phyloP scores from a whole-genome alignment of 257 asterid genomes.

The Penstemon davidsonii region DNA sequence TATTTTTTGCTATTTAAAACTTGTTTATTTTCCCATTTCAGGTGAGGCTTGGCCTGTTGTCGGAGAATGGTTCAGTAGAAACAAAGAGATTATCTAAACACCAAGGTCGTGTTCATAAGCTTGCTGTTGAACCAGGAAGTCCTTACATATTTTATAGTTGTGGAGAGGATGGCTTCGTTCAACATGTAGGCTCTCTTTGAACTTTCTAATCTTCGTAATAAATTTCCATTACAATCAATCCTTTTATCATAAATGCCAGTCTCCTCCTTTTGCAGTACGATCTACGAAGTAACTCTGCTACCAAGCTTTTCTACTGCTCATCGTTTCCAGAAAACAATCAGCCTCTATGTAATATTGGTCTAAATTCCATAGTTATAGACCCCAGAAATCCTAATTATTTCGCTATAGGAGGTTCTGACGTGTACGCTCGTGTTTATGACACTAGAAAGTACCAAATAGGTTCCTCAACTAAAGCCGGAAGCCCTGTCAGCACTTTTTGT shows the following conservation, averaged over 20 bases:
- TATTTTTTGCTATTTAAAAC: neutral
- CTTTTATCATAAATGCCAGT: conserved; percentile 14
- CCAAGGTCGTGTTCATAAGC: conserved; percentile 73
- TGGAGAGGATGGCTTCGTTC: conserved; percentile 82
- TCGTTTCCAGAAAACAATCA: conserved; percentile 36
- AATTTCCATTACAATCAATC: neutral
- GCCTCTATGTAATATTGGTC: conserved; percentile 42
- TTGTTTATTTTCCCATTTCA: conserved; percentile 29
- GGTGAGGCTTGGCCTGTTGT: conserved; percentile 71
- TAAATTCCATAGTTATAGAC: conserved; percentile 66
- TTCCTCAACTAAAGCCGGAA: conserved; percentile 42
- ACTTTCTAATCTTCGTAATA: neutral
- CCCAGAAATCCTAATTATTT: conserved; percentile 79
- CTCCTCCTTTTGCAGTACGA: conserved; percentile 65
- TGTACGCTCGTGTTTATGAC: conserved; percentile 73
- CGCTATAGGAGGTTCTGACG: conserved; percentile 74
- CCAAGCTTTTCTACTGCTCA: conserved; percentile 68
- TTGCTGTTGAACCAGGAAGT: conserved; percentile 87
- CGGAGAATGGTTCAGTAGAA: conserved; percentile 64
- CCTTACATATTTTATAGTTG: conserved; percentile 77
- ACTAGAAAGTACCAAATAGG: conserved; percentile 51
- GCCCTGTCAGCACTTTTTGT: conserved; percentile 55
- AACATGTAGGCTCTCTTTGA: conserved; percentile 50
- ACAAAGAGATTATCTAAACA: conserved; percentile 66
- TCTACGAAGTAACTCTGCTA: conserved; percentile 60